phyloP scores from a whole-genome alignment of 2,329 filamentous ascomycete species.

The Microascus cirrosus region DNA sequence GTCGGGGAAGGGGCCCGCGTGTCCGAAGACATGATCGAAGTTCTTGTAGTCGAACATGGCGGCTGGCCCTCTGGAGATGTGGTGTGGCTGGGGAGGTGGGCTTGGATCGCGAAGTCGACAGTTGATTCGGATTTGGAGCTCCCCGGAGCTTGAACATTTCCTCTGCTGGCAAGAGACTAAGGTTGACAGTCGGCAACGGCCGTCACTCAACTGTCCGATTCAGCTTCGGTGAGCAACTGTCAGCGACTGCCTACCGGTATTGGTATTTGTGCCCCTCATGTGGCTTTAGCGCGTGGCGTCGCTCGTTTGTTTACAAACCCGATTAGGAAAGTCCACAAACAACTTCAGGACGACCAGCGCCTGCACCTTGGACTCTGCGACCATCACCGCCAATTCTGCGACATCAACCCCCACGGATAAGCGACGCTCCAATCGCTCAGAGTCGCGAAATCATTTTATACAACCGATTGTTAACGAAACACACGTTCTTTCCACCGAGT shows the following conservation, averaged over 20 bases:
- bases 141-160: background rate
- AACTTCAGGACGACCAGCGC: background rate
- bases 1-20: slow-evolving; percentile 46
- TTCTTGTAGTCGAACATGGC: slow-evolving; percentile 54
- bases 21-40: slow-evolving; percentile 57
- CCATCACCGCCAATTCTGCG: background rate
- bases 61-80: background rate
- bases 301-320: slow-evolving; percentile 27
- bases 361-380: background rate
- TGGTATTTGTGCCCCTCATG: background rate
- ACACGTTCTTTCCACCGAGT: background rate
- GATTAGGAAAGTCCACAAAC: slow-evolving; percentile 16
- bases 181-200: no score
- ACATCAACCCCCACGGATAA: background rate
- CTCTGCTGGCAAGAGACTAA: no score
- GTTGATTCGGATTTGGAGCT: background rate
- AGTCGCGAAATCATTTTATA: background rate
- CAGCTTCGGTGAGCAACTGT: background rate
- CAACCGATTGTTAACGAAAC: background rate
- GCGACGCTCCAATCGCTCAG: background rate
- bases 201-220: no score
- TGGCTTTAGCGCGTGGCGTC: background rate
- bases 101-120: background rate
- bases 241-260: no score
- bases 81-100: background rate